Conservation (phyloP, 257 asterid species). For the Eucommia ulmoides region DNA sequence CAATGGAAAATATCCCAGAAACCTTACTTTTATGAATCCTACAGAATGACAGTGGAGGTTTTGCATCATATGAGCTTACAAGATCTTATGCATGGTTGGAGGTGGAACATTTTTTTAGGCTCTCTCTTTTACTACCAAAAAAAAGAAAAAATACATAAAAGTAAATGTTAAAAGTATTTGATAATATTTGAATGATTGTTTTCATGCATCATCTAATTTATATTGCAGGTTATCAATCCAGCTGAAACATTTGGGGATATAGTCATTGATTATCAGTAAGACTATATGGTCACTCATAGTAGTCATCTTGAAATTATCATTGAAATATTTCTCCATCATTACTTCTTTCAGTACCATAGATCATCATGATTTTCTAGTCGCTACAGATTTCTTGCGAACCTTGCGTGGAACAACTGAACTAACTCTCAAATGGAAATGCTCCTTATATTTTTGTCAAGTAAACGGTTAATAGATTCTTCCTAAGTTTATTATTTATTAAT, state of each 20-base stretch:
- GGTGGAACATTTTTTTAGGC: conserved; percentile 14
- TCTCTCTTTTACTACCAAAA: neutral
- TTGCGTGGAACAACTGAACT: neutral
- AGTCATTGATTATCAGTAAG: conserved; percentile 66
- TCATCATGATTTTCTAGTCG: neutral
- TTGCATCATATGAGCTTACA: conserved; percentile 72
- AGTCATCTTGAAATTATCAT: neutral
- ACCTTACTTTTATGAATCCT: too few relatives aligned
- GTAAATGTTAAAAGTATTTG: too few relatives aligned
- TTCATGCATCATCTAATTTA: too few relatives aligned
- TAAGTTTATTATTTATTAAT: too few relatives aligned
- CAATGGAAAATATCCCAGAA: too few relatives aligned
- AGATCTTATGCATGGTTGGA: conserved; percentile 72
- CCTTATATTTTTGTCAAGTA: neutral
- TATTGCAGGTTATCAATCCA: conserved; percentile 54
- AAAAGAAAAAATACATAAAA: neutral
- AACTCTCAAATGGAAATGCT: neutral
- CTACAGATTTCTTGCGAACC: neutral
- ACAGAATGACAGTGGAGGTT: conserved; percentile 65
- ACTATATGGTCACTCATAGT: conserved; percentile 1
- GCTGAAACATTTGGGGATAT: conserved; percentile 67
- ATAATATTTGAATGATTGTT: too few relatives aligned
- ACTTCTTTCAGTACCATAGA: neutral
- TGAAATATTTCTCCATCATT: neutral
- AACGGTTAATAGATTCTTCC: neutral